These are phyloP conservation scores for Sarcodon aspratus DNA, from an alignment of 768 basidiomycete genomes.

Conservation along the genomic window DNA sequence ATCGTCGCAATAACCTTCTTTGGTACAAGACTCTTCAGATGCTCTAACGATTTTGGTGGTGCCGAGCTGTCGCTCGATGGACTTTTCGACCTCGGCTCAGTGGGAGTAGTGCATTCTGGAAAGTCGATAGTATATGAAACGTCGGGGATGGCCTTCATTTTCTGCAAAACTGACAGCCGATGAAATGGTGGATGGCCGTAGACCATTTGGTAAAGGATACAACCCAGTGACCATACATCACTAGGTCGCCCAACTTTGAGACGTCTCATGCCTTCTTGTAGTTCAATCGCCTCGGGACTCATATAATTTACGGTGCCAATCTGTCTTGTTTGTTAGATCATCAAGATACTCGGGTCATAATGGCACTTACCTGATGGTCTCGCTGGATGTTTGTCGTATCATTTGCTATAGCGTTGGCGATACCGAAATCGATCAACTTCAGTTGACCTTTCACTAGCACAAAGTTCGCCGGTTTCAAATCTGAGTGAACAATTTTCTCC, in stretches of 20 bases:
- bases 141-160: constrained; percentile 93
- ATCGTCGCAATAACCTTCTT: constrained; percentile 71
- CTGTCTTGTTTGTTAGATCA: constrained; percentile 24
- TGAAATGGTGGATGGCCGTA: constrained; percentile 93
- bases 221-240: constrained; percentile 97
- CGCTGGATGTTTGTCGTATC: constrained; percentile 98
- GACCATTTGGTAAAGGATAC: constrained; percentile 97
- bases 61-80: constrained; percentile 12
- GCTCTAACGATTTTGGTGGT: constrained; percentile 40
- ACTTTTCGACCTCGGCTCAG: constrained; percentile 19
- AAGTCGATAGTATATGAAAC: constrained; percentile 68
- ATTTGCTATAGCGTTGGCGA: constrained; percentile 96
- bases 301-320: constrained; percentile 98
- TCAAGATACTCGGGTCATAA: background rate
- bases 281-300: constrained; percentile 94
- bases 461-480: constrained; percentile 97
- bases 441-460: constrained; percentile 90
- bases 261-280: constrained; percentile 75
- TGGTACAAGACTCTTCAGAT: constrained; percentile 61
- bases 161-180: constrained; percentile 69
- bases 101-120: constrained; percentile 54
- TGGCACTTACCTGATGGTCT: constrained; percentile 71
- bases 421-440: constrained; percentile 99
- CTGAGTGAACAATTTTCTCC: constrained; percentile 97
- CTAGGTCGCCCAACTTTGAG: constrained; percentile 93